Evolutionary conservation across 2,329 filamentous ascomycete species (phyloP).

Genomic region (Sarocladium brachiariae): DNA sequence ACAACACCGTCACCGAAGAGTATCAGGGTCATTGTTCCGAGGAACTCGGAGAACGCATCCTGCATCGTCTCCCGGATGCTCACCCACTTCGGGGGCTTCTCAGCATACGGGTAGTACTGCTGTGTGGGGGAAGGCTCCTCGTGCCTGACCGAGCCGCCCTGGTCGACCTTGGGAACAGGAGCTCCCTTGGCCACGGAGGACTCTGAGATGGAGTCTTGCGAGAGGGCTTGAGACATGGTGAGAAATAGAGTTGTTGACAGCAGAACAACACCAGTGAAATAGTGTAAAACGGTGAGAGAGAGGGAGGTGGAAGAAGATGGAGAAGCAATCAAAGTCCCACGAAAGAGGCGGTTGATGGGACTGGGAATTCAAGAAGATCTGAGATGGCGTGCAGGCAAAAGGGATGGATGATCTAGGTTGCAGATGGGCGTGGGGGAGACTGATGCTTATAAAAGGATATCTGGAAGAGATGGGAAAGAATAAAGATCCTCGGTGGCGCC

Average conservation of each 20-base stretch:
- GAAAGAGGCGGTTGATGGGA: too few relatives aligned
- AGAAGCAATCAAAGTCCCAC: too few relatives aligned
- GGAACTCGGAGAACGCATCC: constrained; percentile 60
- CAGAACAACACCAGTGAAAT: not conserved
- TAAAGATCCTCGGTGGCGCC: constrained; percentile 5
- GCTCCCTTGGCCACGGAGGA: constrained; percentile 25
- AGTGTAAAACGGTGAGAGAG: not conserved
- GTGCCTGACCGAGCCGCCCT: constrained; percentile 20
- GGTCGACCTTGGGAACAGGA: constrained; percentile 22
- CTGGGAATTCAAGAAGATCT: too few relatives aligned
- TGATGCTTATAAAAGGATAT: constrained; percentile 6
- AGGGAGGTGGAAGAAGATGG: not conserved
- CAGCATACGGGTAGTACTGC: constrained; percentile 4
- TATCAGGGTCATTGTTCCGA: constrained; percentile 60
- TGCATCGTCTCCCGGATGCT: constrained; percentile 41
- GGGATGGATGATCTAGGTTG: not conserved
- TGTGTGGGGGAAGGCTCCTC: constrained; percentile 10
- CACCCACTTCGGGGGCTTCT: constrained; percentile 36
- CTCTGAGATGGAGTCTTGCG: constrained; percentile 26
- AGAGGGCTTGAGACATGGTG: constrained; percentile 22
- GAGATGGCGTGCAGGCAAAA: too few relatives aligned
- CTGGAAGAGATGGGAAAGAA: not conserved
- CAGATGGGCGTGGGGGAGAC: not conserved
- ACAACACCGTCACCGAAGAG: constrained; percentile 67
- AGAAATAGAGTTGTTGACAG: not conserved